Percentiles rank a stretch among this genome's conserved stretches.
Evolutionary conservation across 2,329 filamentous ascomycete species (phyloP).

Genomic region (Colletotrichum costaricense): DNA sequence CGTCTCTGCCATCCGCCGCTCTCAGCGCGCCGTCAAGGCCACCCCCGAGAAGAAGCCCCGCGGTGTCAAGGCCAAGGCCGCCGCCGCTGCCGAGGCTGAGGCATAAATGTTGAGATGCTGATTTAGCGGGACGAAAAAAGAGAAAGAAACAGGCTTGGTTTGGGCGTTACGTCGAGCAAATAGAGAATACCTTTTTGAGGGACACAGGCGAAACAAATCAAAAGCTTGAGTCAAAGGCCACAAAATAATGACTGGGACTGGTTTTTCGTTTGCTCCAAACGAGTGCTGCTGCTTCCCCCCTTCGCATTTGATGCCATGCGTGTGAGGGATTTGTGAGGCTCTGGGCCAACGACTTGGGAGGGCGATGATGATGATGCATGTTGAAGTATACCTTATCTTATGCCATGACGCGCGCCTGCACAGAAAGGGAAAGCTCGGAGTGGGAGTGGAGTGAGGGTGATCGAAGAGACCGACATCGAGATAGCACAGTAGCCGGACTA

Average conservation of each 20-base stretch:
- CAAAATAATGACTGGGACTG: slow-evolving; percentile 31
- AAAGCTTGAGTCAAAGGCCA: slow-evolving; percentile 35
- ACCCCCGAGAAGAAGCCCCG: slow-evolving; percentile 79
- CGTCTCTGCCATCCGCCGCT: slow-evolving; percentile 84
- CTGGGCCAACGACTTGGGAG: not conserved
- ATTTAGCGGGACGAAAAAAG: slow-evolving; percentile 15
- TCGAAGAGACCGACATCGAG: not conserved
- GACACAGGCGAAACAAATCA: slow-evolving; percentile 34
- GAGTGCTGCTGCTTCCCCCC: not conserved
- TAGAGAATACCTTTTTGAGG: slow-evolving; percentile 35
- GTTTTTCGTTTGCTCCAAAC: slow-evolving; percentile 10
- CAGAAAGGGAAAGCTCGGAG: not conserved
- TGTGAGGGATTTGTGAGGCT: not conserved
- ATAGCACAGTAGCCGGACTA: not conserved
- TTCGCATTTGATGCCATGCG: not conserved
- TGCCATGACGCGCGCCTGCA: not conserved
- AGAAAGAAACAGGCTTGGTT: slow-evolving; percentile 30
- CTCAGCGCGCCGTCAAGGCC: slow-evolving; percentile 84
- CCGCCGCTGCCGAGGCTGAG: slow-evolving; percentile 66
- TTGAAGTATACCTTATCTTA: not conserved
- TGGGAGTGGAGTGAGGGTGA: not conserved
- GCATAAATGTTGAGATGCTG: slow-evolving; percentile 29
- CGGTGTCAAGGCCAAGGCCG: slow-evolving; percentile 82
- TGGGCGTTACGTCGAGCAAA: slow-evolving; percentile 36
- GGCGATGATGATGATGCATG: not conserved